These are phyloP conservation scores for Termitomyces sp. DNA, from an alignment of 768 basidiomycete genomes.

Conservation along the genomic window DNA sequence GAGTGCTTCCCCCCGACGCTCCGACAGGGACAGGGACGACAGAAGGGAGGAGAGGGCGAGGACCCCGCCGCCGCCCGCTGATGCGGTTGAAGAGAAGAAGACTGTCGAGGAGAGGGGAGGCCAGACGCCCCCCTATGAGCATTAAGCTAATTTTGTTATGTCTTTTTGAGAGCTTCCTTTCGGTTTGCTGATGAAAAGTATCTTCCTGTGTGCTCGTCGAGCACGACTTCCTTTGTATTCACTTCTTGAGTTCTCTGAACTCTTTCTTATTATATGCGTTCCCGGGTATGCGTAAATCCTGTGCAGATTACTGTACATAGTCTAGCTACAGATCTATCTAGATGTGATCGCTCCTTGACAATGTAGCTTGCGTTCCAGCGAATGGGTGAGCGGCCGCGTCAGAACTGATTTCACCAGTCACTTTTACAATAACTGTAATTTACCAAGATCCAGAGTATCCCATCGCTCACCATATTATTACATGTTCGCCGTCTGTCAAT, in stretches of 20 bases:
- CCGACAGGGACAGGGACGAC: slow-evolving; percentile 8
- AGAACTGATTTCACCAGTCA: background rate
- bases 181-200: slow-evolving; percentile 8
- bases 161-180: background rate
- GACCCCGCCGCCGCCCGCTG: slow-evolving; percentile 37
- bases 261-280: background rate
- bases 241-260: background rate
- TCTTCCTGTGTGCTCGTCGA: slow-evolving; percentile 1
- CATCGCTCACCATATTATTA: background rate
- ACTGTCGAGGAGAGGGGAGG: slow-evolving; percentile 5
- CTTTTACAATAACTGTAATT: background rate
- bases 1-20: slow-evolving; percentile 9
- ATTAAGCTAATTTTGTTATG: background rate
- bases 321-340: slow-evolving; percentile 6
- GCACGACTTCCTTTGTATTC: slow-evolving; percentile 2
- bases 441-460: too few species aligned
- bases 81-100: slow-evolving; percentile 3
- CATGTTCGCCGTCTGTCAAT: background rate
- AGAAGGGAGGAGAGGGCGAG: slow-evolving; percentile 36
- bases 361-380: background rate
- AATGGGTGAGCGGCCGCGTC: background rate
- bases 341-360: background rate
- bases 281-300: slow-evolving; percentile 8
- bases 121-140: slow-evolving; percentile 12
- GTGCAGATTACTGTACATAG: slow-evolving; percentile 10